These are phyloP conservation scores for Penicillium subrubescens DNA, from an alignment of 495 filamentous ascomycete genomes.

Conservation along the genomic window DNA sequence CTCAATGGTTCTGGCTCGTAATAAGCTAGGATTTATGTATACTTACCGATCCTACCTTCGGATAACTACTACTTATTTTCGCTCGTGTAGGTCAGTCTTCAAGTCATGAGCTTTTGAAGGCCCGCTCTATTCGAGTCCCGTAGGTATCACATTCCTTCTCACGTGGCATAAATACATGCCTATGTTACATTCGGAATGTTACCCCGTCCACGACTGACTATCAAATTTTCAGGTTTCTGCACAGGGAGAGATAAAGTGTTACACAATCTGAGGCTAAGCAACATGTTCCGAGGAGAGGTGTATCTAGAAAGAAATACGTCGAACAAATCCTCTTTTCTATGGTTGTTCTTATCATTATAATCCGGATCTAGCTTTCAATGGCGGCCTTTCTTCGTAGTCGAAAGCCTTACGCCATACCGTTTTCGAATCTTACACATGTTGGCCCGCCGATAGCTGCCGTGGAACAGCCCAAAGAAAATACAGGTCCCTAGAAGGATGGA, in stretches of 20 bases:
- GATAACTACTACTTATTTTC: background rate
- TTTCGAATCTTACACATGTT: background rate
- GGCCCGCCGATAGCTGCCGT: background rate
- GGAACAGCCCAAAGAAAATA: background rate
- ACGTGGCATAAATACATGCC: background rate
- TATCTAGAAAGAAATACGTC: background rate
- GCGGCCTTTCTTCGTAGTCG: background rate
- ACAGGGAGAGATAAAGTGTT: background rate
- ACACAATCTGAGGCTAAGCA: background rate
- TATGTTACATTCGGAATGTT: conserved; percentile 33
- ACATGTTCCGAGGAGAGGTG: background rate
- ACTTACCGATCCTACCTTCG: background rate
- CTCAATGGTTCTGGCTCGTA: background rate
- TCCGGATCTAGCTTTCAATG: background rate
- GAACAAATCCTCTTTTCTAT: background rate
- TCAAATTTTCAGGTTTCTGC: conserved; percentile 2
- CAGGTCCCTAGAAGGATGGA: background rate
- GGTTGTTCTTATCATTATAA: background rate
- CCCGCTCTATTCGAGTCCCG: background rate
- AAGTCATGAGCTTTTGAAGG: background rate
- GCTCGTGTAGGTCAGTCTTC: background rate
- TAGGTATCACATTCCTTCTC: background rate
- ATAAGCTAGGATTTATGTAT: no score
- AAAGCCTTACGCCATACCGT: background rate
- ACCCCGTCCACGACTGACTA: conserved; percentile 15